A percentile compares a stretch with the other conserved stretches of the same genome.
Conservation (phyloP, 2,329 filamentous ascomycete genomes). For the Aspergillus fumigatus region DNA sequence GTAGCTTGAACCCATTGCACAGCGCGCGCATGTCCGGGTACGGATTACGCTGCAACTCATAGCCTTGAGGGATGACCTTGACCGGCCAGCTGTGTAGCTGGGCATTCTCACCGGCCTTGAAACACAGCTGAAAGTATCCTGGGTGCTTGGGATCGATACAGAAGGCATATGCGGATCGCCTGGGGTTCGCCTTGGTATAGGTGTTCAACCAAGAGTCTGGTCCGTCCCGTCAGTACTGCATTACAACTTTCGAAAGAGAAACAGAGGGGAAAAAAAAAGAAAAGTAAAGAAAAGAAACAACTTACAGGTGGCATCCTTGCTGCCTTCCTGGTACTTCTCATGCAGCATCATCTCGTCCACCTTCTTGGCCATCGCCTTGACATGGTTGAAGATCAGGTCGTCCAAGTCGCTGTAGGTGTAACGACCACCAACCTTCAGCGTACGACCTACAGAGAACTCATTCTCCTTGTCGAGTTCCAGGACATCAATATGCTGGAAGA, state of each 20-base stretch:
- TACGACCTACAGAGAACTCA: constrained; percentile 86
- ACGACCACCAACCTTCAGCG: constrained; percentile 78
- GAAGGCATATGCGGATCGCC: constrained; percentile 89
- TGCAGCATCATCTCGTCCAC: constrained; percentile 93
- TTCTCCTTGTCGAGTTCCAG: constrained; percentile 95
- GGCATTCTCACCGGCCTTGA: constrained; percentile 80
- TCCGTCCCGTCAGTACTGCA: constrained; percentile 2
- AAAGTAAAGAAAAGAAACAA: constrained; percentile 14
- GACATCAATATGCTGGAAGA: constrained; percentile 98
- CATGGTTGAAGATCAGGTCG: constrained; percentile 93
- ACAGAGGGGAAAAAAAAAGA: not conserved
- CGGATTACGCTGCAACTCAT: constrained; percentile 79
- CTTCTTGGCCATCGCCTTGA: constrained; percentile 96
- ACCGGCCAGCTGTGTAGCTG: constrained; percentile 75
- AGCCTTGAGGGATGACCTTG: constrained; percentile 87
- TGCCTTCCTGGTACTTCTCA: constrained; percentile 86
- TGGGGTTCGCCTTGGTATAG: constrained; percentile 94
- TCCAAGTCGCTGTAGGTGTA: constrained; percentile 94
- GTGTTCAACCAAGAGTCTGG: constrained; percentile 92
- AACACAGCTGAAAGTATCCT: constrained; percentile 93
- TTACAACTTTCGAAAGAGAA: not conserved
- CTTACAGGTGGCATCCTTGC: constrained; percentile 78
- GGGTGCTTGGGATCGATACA: constrained; percentile 89
- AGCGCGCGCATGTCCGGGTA: constrained; percentile 94
- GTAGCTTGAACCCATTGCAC: constrained; percentile 94